Conservation (phyloP, 306 rosid species). For the Ormosia emarginata region DNA sequence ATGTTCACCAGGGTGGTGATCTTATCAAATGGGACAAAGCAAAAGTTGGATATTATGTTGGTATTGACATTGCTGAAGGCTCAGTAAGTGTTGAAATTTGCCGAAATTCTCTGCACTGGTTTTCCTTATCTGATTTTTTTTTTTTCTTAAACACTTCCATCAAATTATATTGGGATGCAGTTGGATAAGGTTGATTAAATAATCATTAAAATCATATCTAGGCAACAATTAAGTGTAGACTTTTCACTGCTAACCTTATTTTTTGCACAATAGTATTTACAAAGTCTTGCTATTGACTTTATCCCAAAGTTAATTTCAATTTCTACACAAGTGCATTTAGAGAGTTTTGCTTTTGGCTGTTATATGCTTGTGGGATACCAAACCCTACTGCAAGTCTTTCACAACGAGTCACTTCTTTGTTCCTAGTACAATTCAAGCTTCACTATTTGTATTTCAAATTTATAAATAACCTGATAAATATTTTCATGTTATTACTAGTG, state of each 20-base stretch:
- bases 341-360: neutral
- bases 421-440: neutral
- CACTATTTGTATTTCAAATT: neutral
- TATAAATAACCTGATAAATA: neutral
- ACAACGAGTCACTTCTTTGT: neutral
- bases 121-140: neutral
- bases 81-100: slow-evolving; percentile 55
- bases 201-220: neutral
- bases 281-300: neutral
- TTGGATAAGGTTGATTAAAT: neutral
- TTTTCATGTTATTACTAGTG: neutral
- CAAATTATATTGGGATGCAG: neutral
- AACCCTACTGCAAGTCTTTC: neutral
- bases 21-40: slow-evolving; percentile 99
- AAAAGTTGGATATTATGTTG: slow-evolving; percentile 92
- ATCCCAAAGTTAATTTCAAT: neutral
- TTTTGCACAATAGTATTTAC: neutral
- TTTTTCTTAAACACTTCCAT: neutral
- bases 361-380: neutral
- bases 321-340: neutral
- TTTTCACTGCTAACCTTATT: neutral
- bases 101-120: neutral
- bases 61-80: slow-evolving; percentile 95
- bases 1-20: slow-evolving; percentile 82
- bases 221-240: neutral